Evolutionary conservation across 129 eudicot genomes (phyloP).

Genomic region (Ambrosia trifida): DNA sequence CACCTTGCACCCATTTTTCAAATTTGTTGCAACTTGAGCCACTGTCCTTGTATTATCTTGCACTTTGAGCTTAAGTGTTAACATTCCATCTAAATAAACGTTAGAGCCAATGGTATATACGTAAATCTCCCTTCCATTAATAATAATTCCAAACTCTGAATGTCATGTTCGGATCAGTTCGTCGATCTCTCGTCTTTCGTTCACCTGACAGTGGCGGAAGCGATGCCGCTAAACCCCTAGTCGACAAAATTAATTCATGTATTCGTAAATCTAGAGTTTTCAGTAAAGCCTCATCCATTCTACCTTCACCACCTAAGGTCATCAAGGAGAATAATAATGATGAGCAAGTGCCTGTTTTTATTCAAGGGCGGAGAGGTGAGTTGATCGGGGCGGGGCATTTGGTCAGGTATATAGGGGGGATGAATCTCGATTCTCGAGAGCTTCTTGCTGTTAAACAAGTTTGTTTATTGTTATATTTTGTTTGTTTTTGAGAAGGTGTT

Average conservation of each 20-base stretch:
- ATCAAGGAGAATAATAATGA: slow-evolving; percentile 6
- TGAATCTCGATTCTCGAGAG: slow-evolving; percentile 90
- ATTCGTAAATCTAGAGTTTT: slow-evolving; percentile 69
- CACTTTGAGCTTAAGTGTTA: too few species aligned
- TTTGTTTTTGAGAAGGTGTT: neutral
- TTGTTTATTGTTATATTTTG: neutral
- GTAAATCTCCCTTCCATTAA: too few species aligned
- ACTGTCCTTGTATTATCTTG: too few species aligned
- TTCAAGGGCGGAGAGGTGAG: slow-evolving; percentile 78
- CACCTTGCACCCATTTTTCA: too few species aligned
- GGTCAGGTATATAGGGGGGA: slow-evolving; percentile 86
- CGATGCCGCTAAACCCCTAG: slow-evolving; percentile 49
- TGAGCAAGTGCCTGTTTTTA: slow-evolving; percentile 38
- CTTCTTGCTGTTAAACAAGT: slow-evolving; percentile 90
- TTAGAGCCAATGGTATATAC: too few species aligned
- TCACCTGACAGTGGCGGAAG: slow-evolving; percentile 35
- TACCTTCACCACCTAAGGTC: slow-evolving; percentile 29
- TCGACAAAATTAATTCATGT: slow-evolving; percentile 56
- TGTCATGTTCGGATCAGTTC: slow-evolving; percentile 74
- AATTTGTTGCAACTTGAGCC: too few species aligned
- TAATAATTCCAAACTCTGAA: too few species aligned
- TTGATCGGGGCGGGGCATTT: slow-evolving; percentile 78
- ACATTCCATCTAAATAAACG: too few species aligned
- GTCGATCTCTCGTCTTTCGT: slow-evolving; percentile 67
- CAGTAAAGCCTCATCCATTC: slow-evolving; percentile 39